Evolutionary conservation across 306 rosid genomes (phyloP), one percentile per base, ranked within the genome.

Genomic region (Datisca glomerata): DNA sequence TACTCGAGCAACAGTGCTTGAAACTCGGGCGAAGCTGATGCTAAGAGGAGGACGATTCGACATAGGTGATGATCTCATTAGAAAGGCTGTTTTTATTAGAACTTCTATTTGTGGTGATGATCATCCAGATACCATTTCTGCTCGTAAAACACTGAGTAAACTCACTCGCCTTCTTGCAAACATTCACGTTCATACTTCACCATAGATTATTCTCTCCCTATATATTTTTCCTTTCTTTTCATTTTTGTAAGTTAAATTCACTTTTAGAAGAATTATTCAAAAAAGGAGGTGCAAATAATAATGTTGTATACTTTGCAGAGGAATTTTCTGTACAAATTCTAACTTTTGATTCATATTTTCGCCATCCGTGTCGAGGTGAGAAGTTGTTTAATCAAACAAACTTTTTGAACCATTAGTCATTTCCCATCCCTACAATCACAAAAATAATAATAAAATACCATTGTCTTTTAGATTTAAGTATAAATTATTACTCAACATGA

Each of bases 41-140:
- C 65, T 85, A 35, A 74, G 93, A 69, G 96, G 96, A 16, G 93
- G 74, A 45, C 93, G 74, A 16, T 85, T 80, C 41, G 96, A 85
- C 24, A 67, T 80, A 9, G 85, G 74, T 12, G 93, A 80, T 45
- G 89, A 80, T 67, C 75, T 85, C 8, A 80, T 85, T 25, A 60
- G 93, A 71, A 85, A 80, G 76, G 69, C 89, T 18, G 45, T 85
- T 47, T 85, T 77, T 38, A 80, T 85, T 43, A 77, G 96, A 59
- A 76, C 78, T 59, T 80, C 96, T 20, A 72, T 85, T 33, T 77
- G 80, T 47, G 96, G 96, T 18, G 93, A 85, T 51, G 74, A 74
- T 67, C 96, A 85, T 53, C 85, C 81, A 0, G 85, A 80, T 55
- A 85, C 96, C 11, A 18, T 64, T 21, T 66, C 89, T 33, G 96